Evolutionary conservation across 2,329 filamentous ascomycete genomes (phyloP).

Genomic region (Chrysoporthe deuterocubensis): DNA sequence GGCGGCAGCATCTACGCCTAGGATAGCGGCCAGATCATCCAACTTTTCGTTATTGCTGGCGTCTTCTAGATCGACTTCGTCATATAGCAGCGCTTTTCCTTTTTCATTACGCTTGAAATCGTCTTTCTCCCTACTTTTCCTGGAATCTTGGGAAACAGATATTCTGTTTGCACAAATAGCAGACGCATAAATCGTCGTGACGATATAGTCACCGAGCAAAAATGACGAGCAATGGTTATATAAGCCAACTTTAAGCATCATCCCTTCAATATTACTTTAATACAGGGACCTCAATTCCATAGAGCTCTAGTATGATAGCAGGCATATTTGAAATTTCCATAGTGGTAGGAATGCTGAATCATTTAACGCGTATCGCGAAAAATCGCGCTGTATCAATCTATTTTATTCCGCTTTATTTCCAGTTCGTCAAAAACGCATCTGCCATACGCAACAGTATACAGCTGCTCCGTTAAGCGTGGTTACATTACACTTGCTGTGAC

Average conservation of each 20-base stretch:
- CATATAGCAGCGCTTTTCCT: constrained; percentile 47
- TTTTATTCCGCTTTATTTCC: constrained; percentile 58
- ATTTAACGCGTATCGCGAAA: no score
- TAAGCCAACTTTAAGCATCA: no score
- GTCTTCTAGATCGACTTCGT: constrained; percentile 48
- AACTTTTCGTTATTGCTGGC: constrained; percentile 48
- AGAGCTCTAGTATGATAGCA: no score
- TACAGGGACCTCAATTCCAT: no score
- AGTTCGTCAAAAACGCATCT: constrained; percentile 48
- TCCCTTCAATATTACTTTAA: no score
- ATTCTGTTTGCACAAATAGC: constrained; percentile 44
- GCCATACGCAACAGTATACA: constrained; percentile 42
- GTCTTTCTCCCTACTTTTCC: constrained; percentile 54
- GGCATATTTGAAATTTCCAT: no score
- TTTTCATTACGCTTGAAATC: constrained; percentile 44
- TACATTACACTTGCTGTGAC: no score
- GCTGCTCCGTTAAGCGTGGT: constrained; percentile 36
- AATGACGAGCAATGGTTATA: no score
- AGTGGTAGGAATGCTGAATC: no score
- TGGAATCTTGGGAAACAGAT: constrained; percentile 40
- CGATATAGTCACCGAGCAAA: constrained; percentile 14
- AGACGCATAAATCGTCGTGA: constrained; percentile 31
- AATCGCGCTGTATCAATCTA: constrained; percentile 40
- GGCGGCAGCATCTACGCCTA: constrained; percentile 55
- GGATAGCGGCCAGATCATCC: constrained; percentile 48